A percentile compares a stretch with the other conserved stretches of the same genome.
Evolutionary conservation across 805 yeast species (phyloP).

Genomic region (Suhomyces sp.): DNA sequence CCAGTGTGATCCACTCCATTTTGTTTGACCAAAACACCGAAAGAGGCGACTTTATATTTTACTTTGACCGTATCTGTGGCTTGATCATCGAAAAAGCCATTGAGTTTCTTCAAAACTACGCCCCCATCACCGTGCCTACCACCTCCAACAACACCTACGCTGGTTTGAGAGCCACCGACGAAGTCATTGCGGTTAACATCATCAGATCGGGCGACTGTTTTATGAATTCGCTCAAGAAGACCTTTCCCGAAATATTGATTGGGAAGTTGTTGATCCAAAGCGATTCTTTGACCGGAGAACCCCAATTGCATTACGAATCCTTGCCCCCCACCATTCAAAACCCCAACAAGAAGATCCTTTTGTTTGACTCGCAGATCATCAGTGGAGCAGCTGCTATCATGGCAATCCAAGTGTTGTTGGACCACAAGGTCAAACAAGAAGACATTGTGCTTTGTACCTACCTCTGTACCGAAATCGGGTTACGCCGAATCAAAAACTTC

Average conservation of each 20-base stretch:
- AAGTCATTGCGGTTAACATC: conserved; percentile 69
- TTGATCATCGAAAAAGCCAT: conserved; percentile 67
- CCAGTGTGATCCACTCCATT: conserved; percentile 67
- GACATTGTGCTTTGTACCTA: conserved; percentile 70
- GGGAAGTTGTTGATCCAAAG: conserved; percentile 88
- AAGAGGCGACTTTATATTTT: conserved; percentile 79
- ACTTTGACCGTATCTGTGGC: conserved; percentile 78
- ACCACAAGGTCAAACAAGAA: conserved; percentile 63
- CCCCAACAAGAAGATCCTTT: conserved; percentile 46
- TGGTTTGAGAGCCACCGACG: conserved; percentile 47
- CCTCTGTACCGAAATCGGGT: conserved; percentile 74
- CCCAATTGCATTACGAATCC: conserved; percentile 79
- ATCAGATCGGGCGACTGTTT: conserved; percentile 94
- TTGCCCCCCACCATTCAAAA: conserved; percentile 48
- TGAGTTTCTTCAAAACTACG: conserved; percentile 47
- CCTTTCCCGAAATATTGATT: conserved; percentile 71
- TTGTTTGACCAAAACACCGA: conserved; percentile 53
- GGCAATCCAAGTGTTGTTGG: conserved; percentile 86
- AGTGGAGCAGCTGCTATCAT: conserved; percentile 93
- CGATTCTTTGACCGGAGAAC: conserved; percentile 88
- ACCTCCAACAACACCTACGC: conserved; percentile 15
- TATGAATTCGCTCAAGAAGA: conserved; percentile 69
- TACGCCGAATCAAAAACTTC: conserved; percentile 68
- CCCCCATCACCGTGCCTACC: conserved; percentile 28
- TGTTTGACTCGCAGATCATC: conserved; percentile 84